Conservation (phyloP, 345 rosid species). For the Brassica juncea region DNA sequence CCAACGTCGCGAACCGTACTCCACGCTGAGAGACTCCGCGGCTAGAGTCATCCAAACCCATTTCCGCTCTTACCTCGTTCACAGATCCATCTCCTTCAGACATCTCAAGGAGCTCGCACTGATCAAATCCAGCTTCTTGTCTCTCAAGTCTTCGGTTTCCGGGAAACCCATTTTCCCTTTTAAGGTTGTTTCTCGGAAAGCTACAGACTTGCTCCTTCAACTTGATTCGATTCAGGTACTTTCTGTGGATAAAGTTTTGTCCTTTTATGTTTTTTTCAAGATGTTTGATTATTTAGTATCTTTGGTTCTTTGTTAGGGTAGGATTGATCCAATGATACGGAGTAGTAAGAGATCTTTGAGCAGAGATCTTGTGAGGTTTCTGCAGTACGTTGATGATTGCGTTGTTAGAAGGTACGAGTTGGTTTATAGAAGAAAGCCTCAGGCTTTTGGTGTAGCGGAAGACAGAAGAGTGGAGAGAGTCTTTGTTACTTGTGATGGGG, state of each 20-base stretch:
- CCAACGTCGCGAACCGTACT: constrained; percentile 23
- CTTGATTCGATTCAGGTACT: constrained; percentile 81
- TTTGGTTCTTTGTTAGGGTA: constrained; percentile 32
- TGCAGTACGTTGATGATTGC: constrained; percentile 61
- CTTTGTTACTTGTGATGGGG: constrained; percentile 45
- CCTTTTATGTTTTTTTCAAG: not conserved
- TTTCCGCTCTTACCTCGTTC: constrained; percentile 74
- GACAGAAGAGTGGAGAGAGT: constrained; percentile 47
- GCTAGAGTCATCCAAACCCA: constrained; percentile 82
- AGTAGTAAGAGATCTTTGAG: constrained; percentile 72
- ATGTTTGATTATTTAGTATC: not conserved
- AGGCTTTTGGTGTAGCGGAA: constrained; percentile 38
- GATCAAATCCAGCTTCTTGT: constrained; percentile 59
- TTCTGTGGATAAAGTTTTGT: constrained; percentile 1
- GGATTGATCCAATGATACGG: constrained; percentile 78
- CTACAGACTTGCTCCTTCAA: constrained; percentile 61
- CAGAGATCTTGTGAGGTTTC: constrained; percentile 61
- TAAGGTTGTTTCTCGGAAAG: constrained; percentile 55
- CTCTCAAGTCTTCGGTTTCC: constrained; percentile 67
- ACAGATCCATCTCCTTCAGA: constrained; percentile 74
- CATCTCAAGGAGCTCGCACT: constrained; percentile 77
- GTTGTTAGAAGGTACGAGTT: constrained; percentile 41
- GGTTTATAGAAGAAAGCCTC: not conserved
- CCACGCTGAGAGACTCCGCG: constrained; percentile 63
- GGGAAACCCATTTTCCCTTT: constrained; percentile 48